A percentile compares a stretch with the other conserved stretches of the same genome.
phyloP scores from a whole-genome alignment of 768 basidiomycete species.

The Nevesoporus exiguus region DNA sequence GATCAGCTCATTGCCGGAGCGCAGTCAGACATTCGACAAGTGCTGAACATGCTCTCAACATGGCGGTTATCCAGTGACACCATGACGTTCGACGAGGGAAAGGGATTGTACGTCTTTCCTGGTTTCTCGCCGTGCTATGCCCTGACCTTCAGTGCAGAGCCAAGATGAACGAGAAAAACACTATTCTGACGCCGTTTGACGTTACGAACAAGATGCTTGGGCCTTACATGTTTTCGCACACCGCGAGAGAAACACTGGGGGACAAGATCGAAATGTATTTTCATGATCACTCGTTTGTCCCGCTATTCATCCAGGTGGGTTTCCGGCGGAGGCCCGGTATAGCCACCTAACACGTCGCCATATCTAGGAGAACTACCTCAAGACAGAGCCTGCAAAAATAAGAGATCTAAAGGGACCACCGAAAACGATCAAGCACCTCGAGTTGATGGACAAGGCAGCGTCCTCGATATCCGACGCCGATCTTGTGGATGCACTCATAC shows the following conservation, averaged over 20 bases:
- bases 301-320: conserved; percentile 87
- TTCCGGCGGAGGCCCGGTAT: not conserved
- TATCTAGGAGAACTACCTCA: conserved; percentile 88
- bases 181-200: conserved; percentile 88
- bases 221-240: conserved; percentile 85
- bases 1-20: conserved; percentile 88
- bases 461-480: conserved; percentile 95
- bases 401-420: conserved; percentile 61
- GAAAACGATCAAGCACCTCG: conserved; percentile 64
- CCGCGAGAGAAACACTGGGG: conserved; percentile 72
- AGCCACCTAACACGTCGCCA: not conserved
- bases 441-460: conserved; percentile 83
- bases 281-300: conserved; percentile 92
- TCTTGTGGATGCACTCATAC: conserved; percentile 88
- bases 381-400: conserved; percentile 65
- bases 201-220: conserved; percentile 87
- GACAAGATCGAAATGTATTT: conserved; percentile 98
- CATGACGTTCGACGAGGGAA: conserved; percentile 91
- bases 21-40: conserved; percentile 95
- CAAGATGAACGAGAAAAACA: conserved; percentile 89
- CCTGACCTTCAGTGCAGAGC: conserved; percentile 45
- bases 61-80: conserved; percentile 82
- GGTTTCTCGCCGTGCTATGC: not conserved
- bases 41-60: conserved; percentile 96
- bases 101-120: conserved; percentile 64